Evolutionary conservation across 192 early-diverging fungal species (phyloP).

Genomic region (Linnemannia zychae): DNA sequence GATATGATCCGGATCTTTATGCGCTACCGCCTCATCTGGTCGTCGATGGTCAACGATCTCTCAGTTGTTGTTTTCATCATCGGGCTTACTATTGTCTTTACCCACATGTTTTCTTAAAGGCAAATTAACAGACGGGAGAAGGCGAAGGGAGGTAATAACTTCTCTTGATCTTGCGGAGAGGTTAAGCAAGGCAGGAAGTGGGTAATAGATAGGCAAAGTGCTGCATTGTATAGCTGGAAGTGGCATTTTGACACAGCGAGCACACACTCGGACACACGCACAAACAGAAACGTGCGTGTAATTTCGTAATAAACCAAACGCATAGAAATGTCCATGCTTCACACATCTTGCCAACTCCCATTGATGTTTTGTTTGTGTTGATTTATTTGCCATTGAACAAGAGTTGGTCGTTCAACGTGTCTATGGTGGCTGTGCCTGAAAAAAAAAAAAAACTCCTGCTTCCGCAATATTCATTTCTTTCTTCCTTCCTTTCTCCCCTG

Average conservation of each 20-base stretch:
- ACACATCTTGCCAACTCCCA: no score
- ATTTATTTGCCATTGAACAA: no score
- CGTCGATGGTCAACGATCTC: constrained; percentile 65
- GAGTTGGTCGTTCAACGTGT: no score
- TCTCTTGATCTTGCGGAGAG: no score
- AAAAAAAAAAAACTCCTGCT: no score
- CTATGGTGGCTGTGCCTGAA: no score
- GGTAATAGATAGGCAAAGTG: background rate
- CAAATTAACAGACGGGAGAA: background rate
- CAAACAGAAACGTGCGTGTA: background rate
- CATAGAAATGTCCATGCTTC: no score
- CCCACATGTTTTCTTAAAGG: constrained; percentile 45
- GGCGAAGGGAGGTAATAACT: no score
- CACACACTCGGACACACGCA: background rate
- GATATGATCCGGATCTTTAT: constrained; percentile 60
- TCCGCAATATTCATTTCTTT: no score
- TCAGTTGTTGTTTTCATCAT: constrained; percentile 64
- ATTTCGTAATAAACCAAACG: no score
- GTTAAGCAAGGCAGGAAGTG: background rate
- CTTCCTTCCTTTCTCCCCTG: background rate
- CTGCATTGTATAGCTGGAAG: background rate
- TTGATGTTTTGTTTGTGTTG: no score
- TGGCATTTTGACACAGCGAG: background rate
- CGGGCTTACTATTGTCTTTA: constrained; percentile 52
- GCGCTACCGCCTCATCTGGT: constrained; percentile 69